These are phyloP conservation scores for Neurospora africana DNA, from an alignment of 495 filamentous ascomycete genomes.

Conservation along the genomic window DNA sequence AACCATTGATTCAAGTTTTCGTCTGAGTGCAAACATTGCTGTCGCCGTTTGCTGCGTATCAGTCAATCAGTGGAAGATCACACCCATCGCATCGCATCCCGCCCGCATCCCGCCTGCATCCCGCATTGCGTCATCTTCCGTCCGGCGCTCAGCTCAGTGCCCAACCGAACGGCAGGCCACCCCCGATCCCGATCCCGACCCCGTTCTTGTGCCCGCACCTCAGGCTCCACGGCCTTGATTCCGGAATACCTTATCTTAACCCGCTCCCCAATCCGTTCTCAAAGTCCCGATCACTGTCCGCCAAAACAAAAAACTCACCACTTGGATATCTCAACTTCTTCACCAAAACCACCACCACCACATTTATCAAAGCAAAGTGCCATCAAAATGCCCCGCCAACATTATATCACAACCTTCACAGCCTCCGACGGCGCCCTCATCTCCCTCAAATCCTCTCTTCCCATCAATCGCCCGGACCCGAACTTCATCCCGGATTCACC, in stretches of 20 bases:
- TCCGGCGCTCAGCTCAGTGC: background rate
- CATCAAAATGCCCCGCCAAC: slow-evolving; percentile 1
- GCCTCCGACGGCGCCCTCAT: slow-evolving; percentile 25
- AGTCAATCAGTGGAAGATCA: too few relatives aligned
- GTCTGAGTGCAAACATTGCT: too few relatives aligned
- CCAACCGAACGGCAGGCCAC: background rate
- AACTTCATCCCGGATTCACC: background rate
- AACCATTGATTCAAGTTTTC: too few relatives aligned
- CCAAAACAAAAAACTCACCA: background rate
- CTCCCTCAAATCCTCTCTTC: slow-evolving; percentile 22
- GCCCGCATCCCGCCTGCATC: background rate
- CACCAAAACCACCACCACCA: background rate
- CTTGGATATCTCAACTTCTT: background rate
- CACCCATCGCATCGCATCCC: background rate
- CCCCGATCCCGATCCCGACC: background rate
- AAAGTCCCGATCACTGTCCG: too few relatives aligned
- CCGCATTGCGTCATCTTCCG: background rate
- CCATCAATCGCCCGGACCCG: background rate
- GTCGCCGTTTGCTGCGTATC: too few relatives aligned
- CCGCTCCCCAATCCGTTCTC: background rate
- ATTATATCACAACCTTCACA: slow-evolving; percentile 6
- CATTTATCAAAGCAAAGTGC: too few relatives aligned
- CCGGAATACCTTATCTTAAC: background rate
- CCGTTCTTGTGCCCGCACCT: too few relatives aligned
- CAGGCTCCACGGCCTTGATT: too few relatives aligned